These are phyloP conservation scores for Cryptococcus amylolentus DNA, from an alignment of 1,284 basidiomycete genomes.

Conservation along the genomic window DNA sequence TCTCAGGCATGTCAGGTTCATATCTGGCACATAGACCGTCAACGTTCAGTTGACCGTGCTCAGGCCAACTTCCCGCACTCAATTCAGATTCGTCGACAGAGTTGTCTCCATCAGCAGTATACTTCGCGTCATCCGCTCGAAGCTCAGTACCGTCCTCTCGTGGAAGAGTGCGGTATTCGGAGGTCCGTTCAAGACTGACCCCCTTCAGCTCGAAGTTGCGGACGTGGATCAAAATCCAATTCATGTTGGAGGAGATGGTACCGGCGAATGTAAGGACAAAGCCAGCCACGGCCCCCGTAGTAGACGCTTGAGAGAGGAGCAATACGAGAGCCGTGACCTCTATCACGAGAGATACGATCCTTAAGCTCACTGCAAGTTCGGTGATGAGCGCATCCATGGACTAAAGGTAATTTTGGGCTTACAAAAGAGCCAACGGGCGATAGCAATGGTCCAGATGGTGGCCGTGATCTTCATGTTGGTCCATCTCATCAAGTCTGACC, in stretches of 20 bases:
- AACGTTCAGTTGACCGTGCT: constrained; percentile 45
- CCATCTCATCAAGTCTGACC: constrained; percentile 25
- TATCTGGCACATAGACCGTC: constrained; percentile 48
- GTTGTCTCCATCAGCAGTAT: background rate
- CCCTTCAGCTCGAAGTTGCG: constrained; percentile 44
- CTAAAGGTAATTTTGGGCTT: constrained; percentile 1
- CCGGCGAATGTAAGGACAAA: constrained; percentile 32
- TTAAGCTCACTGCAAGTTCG: constrained; percentile 16
- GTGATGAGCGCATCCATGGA: background rate
- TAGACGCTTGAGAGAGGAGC: constrained; percentile 18
- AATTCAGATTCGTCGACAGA: background rate
- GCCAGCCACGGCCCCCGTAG: constrained; percentile 29
- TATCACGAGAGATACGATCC: constrained; percentile 21
- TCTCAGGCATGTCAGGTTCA: constrained; percentile 50
- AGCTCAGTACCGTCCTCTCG: constrained; percentile 43
- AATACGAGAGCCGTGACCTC: constrained; percentile 19
- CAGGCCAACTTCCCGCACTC: constrained; percentile 54
- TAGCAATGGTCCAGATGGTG: constrained; percentile 17
- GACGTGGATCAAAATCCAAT: constrained; percentile 18
- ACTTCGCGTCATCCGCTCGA: background rate
- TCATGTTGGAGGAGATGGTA: constrained; percentile 19
- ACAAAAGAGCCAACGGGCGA: constrained; percentile 27
- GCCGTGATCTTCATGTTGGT: constrained; percentile 28
- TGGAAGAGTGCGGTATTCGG: constrained; percentile 57
- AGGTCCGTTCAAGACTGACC: constrained; percentile 61